phyloP scores from a whole-genome alignment of 345 rosid species.

The Eucalyptus lansdowneana region DNA sequence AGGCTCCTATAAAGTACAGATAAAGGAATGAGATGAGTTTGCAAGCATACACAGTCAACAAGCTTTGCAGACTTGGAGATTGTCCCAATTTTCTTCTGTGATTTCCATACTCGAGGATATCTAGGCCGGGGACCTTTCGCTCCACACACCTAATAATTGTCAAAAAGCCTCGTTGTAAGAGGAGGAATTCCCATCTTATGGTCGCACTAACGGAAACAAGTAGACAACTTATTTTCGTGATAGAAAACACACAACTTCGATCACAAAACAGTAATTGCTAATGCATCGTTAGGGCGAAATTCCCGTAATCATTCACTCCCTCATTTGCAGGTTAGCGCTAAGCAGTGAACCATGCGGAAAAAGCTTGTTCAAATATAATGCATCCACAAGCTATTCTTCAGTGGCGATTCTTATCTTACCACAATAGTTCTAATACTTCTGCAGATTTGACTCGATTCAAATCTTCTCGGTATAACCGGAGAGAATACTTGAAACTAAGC shows the following conservation, averaged over 20 bases:
- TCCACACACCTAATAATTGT: constrained; percentile 45
- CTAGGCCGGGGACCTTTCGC: constrained; percentile 92
- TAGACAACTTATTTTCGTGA: background rate
- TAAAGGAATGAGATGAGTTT: background rate
- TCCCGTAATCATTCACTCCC: background rate
- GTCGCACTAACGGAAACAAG: background rate
- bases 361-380: background rate
- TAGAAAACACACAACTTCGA: background rate
- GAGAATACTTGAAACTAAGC: constrained; percentile 38
- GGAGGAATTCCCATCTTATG: background rate
- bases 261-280: background rate
- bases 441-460: constrained; percentile 14
- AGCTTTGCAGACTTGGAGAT: constrained; percentile 72
- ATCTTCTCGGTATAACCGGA: constrained; percentile 28
- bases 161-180: background rate
- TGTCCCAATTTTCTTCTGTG: constrained; percentile 60
- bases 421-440: constrained; percentile 18
- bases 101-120: constrained; percentile 84
- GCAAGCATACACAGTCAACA: constrained; percentile 42
- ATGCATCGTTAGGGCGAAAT: background rate
- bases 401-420: constrained; percentile 16
- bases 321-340: background rate
- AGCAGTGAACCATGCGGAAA: background rate
- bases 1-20: background rate
- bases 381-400: background rate